Percentiles rank a stretch among this genome's conserved stretches.
These are phyloP conservation scores for Escallonia rubra DNA, from an alignment of 129 eudicot species.

Conservation along the genomic window DNA sequence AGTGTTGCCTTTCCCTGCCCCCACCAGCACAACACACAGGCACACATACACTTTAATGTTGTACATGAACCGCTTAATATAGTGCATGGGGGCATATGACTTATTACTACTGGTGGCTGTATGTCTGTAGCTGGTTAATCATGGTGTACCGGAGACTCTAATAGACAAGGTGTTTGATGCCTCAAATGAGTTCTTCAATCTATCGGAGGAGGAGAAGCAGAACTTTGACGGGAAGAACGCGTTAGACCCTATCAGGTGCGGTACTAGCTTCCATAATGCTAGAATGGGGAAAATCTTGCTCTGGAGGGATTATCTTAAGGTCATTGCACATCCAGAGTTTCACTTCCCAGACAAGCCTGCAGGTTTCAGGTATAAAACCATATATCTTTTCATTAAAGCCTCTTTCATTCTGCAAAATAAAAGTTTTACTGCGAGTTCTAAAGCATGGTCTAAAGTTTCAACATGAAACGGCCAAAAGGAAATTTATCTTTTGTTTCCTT, in stretches of 20 bases:
- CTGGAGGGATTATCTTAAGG: constrained; percentile 73
- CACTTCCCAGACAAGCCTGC: constrained; percentile 54
- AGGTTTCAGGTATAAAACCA: constrained; percentile 34
- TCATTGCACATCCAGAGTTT: constrained; percentile 57
- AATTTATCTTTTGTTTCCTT: background rate
- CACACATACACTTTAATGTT: too few relatives aligned
- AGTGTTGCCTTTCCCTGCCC: too few relatives aligned
- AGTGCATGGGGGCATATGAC: too few relatives aligned
- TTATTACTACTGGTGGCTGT: too few relatives aligned
- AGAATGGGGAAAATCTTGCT: constrained; percentile 28
- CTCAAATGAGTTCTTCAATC: constrained; percentile 32
- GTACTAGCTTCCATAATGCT: constrained; percentile 38
- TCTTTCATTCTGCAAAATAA: background rate
- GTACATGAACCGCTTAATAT: too few relatives aligned
- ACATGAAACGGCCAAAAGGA: background rate
- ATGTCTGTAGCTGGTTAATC: constrained; percentile 48
- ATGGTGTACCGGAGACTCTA: constrained; percentile 50
- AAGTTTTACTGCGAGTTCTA: too few relatives aligned
- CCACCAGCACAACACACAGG: too few relatives aligned
- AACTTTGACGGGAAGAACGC: constrained; percentile 36
- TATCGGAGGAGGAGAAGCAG: constrained; percentile 54
- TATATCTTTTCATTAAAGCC: too few relatives aligned
- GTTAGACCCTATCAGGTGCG: constrained; percentile 56
- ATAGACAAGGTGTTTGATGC: constrained; percentile 33
- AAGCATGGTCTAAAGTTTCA: background rate